Evolutionary conservation across 2,329 filamentous ascomycete genomes (phyloP).

Genomic region (Cercospora sp.): DNA sequence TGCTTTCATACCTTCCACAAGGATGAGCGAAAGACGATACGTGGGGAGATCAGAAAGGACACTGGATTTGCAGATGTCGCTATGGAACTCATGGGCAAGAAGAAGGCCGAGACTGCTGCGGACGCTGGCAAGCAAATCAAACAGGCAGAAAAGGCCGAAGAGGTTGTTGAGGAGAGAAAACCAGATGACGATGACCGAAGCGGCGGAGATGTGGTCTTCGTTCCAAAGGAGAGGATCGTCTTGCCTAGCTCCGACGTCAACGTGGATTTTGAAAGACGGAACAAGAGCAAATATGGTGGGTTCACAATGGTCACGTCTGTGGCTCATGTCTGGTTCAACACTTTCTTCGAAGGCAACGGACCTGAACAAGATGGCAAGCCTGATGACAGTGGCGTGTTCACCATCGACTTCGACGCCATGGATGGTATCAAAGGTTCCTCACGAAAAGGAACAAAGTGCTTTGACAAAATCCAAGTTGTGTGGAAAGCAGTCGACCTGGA

Average conservation of each 20-base stretch:
- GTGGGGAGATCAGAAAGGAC: conserved; percentile 51
- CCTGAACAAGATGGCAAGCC: conserved; percentile 67
- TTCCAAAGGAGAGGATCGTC: conserved; percentile 66
- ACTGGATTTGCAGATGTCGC: conserved; percentile 48
- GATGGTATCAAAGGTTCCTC: conserved; percentile 92
- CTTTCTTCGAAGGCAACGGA: conserved; percentile 82
- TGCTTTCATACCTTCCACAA: conserved; percentile 76
- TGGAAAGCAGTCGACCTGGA: conserved; percentile 60
- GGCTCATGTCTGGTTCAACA: conserved; percentile 96
- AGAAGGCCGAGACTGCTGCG: conserved; percentile 26
- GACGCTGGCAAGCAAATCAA: conserved; percentile 26
- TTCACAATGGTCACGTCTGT: conserved; percentile 89
- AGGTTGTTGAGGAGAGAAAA: conserved; percentile 20
- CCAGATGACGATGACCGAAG: conserved; percentile 45
- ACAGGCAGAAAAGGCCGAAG: conserved; percentile 25
- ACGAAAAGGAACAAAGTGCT: conserved; percentile 75
- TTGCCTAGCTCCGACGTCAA: conserved; percentile 84
- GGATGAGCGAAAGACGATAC: conserved; percentile 68
- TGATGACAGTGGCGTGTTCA: conserved; percentile 69
- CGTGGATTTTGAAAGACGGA: conserved; percentile 83
- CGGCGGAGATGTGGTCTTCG: conserved; percentile 75
- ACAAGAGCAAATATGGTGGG: conserved; percentile 71
- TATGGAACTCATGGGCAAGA: conserved; percentile 45
- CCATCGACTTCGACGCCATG: conserved; percentile 74
- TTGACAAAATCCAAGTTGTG: conserved; percentile 80